A percentile compares a stretch with the other conserved stretches of the same genome.
These are phyloP conservation scores for Puccinia novopanici DNA, from an alignment of 1,284 basidiomycete genomes.

Conservation along the genomic window DNA sequence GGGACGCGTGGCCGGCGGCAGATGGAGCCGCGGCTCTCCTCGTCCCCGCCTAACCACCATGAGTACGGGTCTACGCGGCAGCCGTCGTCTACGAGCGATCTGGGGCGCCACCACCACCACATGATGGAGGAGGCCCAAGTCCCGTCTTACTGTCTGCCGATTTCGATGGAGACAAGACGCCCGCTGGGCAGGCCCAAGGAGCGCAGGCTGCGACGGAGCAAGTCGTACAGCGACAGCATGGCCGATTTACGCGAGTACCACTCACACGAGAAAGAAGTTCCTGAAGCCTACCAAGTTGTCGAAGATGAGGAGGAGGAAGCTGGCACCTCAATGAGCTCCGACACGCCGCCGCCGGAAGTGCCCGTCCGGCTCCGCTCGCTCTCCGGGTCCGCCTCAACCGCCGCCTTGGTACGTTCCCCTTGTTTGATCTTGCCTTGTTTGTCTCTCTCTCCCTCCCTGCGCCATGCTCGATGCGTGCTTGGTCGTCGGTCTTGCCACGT, in stretches of 20 bases:
- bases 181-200: neutral
- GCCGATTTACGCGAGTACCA: neutral
- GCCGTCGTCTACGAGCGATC: neutral
- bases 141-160: neutral
- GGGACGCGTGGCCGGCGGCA: neutral
- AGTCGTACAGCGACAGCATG: neutral
- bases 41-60: neutral
- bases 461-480: neutral
- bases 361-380: slow-evolving; percentile 8
- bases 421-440: neutral
- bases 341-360: neutral
- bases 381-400: neutral
- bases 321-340: neutral
- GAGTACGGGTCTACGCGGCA: no score
- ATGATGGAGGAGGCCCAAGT: neutral
- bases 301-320: neutral
- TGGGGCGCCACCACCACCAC: no score
- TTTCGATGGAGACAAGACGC: neutral
- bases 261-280: neutral
- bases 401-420: neutral
- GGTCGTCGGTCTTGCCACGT: neutral
- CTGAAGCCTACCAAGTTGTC: neutral
- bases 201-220: neutral
- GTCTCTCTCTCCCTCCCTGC: neutral
- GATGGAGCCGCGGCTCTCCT: neutral